Evolutionary conservation across 192 early-diverging fungal species (phyloP).

Genomic region (Spinellus fusiger): DNA sequence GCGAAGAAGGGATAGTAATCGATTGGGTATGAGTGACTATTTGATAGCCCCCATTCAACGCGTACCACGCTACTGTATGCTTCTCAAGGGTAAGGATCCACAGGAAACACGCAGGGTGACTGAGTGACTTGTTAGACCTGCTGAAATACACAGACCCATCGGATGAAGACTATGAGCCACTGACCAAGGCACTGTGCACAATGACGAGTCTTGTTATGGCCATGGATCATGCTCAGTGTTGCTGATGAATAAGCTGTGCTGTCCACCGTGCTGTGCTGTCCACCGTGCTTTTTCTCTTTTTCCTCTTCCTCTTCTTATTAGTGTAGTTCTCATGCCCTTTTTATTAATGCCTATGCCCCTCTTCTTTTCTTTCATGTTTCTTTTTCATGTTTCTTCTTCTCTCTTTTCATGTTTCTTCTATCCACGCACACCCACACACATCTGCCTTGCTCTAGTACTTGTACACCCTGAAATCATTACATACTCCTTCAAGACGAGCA

Average conservation of each 20-base stretch:
- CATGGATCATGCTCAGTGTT: slow-evolving; percentile 21
- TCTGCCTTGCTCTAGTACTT: no score
- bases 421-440: no score
- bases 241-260: no score
- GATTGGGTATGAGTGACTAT: slow-evolving; percentile 59
- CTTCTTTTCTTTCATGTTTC: neutral
- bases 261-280: no score
- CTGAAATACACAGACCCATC: slow-evolving; percentile 27
- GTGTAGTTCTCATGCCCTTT: no score
- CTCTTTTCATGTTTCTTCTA: neutral
- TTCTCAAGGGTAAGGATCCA: slow-evolving; percentile 43
- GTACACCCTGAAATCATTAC: no score
- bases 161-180: slow-evolving; percentile 16
- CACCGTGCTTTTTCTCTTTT: neutral
- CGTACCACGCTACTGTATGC: slow-evolving; percentile 63
- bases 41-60: slow-evolving; percentile 75
- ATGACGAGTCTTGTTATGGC: slow-evolving; percentile 22
- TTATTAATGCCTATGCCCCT: no score
- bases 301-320: slow-evolving; percentile 5
- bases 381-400: neutral
- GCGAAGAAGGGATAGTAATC: slow-evolving; percentile 39
- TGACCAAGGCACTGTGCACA: slow-evolving; percentile 24
- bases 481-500: no score
- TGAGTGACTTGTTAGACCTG: slow-evolving; percentile 18
- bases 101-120: neutral